Percentiles rank a stretch among this genome's conserved stretches.
Evolutionary conservation across 2,329 filamentous ascomycete genomes (phyloP).

Genomic region (Colletotrichum neosansevieriae): DNA sequence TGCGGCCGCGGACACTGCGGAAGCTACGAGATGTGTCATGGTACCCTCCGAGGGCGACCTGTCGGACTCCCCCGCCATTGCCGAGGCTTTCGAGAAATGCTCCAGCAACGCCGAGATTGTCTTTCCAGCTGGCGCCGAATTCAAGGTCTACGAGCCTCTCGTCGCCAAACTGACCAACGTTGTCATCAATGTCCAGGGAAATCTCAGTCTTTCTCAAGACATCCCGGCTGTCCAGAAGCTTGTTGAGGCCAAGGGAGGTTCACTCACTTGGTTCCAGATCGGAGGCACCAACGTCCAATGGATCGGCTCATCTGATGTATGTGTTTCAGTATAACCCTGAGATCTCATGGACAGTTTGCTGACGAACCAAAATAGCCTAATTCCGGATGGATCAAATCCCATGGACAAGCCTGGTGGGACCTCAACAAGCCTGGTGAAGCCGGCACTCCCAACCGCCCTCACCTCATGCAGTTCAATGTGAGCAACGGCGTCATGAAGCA

Average conservation of each 20-base stretch:
- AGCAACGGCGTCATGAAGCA: conserved; percentile 51
- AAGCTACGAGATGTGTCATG: conserved; percentile 34
- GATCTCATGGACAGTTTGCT: background rate
- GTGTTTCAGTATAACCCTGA: conserved; percentile 19
- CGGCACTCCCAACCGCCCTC: conserved; percentile 53
- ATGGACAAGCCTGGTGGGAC: conserved; percentile 60
- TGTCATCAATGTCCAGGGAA: conserved; percentile 56
- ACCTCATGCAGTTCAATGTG: conserved; percentile 54
- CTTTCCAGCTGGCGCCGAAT: conserved; percentile 55
- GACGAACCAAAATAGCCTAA: conserved; percentile 34
- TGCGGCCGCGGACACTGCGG: conserved; percentile 1
- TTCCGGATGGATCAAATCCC: conserved; percentile 58
- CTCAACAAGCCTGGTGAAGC: conserved; percentile 53
- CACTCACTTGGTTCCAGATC: conserved; percentile 54
- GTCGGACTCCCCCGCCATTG: conserved; percentile 55
- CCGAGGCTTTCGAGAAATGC: conserved; percentile 52
- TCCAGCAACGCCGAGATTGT: conserved; percentile 49
- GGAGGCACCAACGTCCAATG: conserved; percentile 49
- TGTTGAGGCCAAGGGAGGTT: conserved; percentile 48
- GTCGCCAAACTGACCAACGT: conserved; percentile 55
- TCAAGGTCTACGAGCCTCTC: conserved; percentile 56
- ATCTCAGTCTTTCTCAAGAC: conserved; percentile 56
- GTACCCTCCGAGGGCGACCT: conserved; percentile 50
- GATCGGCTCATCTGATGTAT: conserved; percentile 50
- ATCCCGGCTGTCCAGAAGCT: conserved; percentile 52